A percentile compares a stretch with the other conserved stretches of the same genome.
These are phyloP conservation scores for Physcia stellaris DNA, from an alignment of 495 filamentous ascomycete genomes.

Conservation along the genomic window DNA sequence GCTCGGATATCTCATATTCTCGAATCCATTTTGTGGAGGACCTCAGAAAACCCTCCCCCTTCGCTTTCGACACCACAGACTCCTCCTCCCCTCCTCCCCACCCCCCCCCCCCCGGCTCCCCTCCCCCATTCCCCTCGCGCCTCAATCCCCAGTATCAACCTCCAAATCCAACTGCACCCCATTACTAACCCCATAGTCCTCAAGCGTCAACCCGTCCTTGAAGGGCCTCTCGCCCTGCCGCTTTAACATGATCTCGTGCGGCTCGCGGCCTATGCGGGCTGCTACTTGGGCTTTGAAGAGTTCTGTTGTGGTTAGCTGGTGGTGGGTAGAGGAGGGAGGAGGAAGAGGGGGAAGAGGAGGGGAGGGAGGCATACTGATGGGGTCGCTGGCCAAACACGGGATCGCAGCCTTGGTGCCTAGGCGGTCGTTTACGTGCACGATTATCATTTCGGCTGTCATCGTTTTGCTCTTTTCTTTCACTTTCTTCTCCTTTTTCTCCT, in stretches of 20 bases:
- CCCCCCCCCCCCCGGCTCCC: too few relatives aligned
- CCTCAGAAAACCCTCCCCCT: too few relatives aligned
- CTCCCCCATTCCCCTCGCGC: too few relatives aligned
- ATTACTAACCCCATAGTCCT: conserved; percentile 80
- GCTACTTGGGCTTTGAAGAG: conserved; percentile 87
- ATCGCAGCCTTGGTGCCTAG: conserved; percentile 83
- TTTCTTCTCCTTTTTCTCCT: conserved; percentile 28
- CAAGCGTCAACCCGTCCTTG: conserved; percentile 73
- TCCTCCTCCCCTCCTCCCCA: too few relatives aligned
- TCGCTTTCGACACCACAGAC: too few relatives aligned
- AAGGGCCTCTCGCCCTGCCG: conserved; percentile 84
- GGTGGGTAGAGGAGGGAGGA: neutral
- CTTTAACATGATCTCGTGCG: conserved; percentile 84
- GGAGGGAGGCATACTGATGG: conserved; percentile 37
- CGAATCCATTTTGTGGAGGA: too few relatives aligned
- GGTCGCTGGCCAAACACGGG: conserved; percentile 70
- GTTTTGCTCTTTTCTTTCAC: conserved; percentile 18
- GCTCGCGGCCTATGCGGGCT: conserved; percentile 69
- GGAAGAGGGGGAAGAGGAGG: neutral
- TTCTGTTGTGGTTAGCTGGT: conserved; percentile 21
- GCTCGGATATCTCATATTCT: too few relatives aligned
- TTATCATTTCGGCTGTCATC: conserved; percentile 59
- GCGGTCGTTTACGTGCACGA: conserved; percentile 84
- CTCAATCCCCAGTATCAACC: conserved; percentile 64
- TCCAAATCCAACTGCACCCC: conserved; percentile 84